Base-by-base conservation (phyloP, 805 yeast genomes). In the Middelhovenomyces tepae region DNA sequence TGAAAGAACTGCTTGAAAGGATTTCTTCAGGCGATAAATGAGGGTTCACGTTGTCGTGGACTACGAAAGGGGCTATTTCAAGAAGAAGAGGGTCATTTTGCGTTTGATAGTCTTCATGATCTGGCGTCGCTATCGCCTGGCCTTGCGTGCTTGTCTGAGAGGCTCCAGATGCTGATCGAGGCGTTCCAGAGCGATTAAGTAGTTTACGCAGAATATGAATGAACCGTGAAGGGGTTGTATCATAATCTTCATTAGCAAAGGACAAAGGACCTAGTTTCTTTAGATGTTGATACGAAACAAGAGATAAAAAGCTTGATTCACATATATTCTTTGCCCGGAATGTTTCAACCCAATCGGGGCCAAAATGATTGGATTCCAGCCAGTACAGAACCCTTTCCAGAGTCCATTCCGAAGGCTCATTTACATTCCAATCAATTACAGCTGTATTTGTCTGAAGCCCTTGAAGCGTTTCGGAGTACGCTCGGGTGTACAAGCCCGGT, bases 251-350 rank as follows among this genome's bases (percentile, higher is more conserved):
- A 50, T 42, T 21, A 42, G 35, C 44, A 26, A 45, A 48, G 45
- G 43, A 62, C 41, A 41, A 62, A 49, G 46, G 65, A 64, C 53
- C 62, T 23, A 56, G 43, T 17, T 46, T 37, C 42, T 57, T 59
- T 62, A 84, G 69, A 18, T 73, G 67, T 27, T 77, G 83, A 51
- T 79, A 80, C 27, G 77, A 82, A 31, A 75, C 68, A 44, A 86
- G 59, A 31, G 71, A 75, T 16, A 85, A 54, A 46, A 86, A 85
- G 17, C 68, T 60, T 28, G 72, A 68, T 0, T 86, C 85, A 7
- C 65, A 59, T 2, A 86, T 61, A 31, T 72, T 71, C 39, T 73
- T 65, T 27, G 64, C 64, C 25, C 59, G 59, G 54, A 86, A 80
- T 11, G 75, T 68, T 4, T 64, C 69, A n/a, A 69, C 61, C 95